Percentiles rank a stretch among this genome's conserved stretches.
phyloP scores from a whole-genome alignment of 2,329 filamentous ascomycete genomes.

The Chrysoporthe puriensis region DNA sequence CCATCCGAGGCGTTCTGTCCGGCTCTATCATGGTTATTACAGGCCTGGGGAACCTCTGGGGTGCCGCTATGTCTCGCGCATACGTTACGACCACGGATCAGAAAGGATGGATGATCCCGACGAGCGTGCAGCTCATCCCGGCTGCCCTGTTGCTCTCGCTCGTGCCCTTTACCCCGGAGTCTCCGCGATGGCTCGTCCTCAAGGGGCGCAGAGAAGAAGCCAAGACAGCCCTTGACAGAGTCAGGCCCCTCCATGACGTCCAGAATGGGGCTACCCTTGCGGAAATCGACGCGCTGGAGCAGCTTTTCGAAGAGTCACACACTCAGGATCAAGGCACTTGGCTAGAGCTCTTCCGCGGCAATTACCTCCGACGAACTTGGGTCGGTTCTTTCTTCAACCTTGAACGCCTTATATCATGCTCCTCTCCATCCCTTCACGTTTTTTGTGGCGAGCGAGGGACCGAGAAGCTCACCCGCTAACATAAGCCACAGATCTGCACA shows the following conservation, averaged over 20 bases:
- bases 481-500: not conserved
- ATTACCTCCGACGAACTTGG: constrained; percentile 2
- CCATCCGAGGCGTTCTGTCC: constrained; percentile 10
- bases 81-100: not conserved
- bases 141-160: not conserved
- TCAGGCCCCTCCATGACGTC: not conserved
- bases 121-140: constrained; percentile 6
- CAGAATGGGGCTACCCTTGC: no score
- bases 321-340: not conserved
- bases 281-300: constrained; percentile 7
- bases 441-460: no score
- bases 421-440: no score
- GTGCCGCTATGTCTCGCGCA: not conserved
- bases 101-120: constrained; percentile 5
- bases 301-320: not conserved
- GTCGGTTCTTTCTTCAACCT: not conserved
- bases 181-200: constrained; percentile 11
- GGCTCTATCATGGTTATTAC: not conserved
- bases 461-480: no score
- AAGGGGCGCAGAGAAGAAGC: constrained; percentile 10
- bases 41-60: constrained; percentile 6
- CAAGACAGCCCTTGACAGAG: not conserved
- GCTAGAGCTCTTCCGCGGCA: constrained; percentile 10
- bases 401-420: not conserved
- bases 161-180: constrained; percentile 5